phyloP scores from a whole-genome alignment of 2,329 filamentous ascomycete species.

The Thielaviopsis populi region DNA sequence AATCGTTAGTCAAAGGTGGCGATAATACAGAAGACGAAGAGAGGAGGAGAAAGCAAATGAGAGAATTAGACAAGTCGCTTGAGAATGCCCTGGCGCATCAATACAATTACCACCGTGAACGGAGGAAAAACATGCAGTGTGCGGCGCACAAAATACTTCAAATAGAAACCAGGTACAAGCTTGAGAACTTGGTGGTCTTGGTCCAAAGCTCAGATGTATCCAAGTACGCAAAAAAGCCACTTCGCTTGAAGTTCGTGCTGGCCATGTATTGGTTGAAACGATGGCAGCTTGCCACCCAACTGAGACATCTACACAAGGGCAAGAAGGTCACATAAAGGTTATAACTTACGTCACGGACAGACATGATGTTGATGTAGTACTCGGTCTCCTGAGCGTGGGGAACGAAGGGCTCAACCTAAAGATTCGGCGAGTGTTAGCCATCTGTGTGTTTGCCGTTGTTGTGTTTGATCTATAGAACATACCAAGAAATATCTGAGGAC shows the following conservation, averaged over 20 bases:
- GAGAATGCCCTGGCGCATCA: neutral
- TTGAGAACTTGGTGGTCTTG: neutral
- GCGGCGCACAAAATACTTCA: neutral
- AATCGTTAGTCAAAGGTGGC: slow-evolving; percentile 22
- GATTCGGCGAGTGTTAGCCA: slow-evolving; percentile 2
- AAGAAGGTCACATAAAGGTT: neutral
- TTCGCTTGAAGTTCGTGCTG: neutral
- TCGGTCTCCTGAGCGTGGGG: slow-evolving; percentile 90
- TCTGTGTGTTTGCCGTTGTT: neutral
- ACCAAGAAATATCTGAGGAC: slow-evolving; percentile 82
- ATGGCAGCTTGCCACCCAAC: no score
- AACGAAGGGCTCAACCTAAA: slow-evolving; percentile 73
- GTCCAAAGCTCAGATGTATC: neutral
- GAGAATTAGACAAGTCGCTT: neutral
- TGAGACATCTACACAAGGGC: neutral
- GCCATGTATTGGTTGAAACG: neutral
- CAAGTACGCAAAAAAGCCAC: neutral
- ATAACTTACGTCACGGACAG: slow-evolving; percentile 85
- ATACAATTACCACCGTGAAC: neutral
- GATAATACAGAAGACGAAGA: neutral
- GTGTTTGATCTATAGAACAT: neutral
- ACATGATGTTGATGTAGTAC: slow-evolving; percentile 99
- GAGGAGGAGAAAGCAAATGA: neutral
- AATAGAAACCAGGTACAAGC: neutral
- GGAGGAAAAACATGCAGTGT: neutral